Evolutionary conservation across 345 rosid genomes (phyloP).

Genomic region (Eutrema yunnanense): DNA sequence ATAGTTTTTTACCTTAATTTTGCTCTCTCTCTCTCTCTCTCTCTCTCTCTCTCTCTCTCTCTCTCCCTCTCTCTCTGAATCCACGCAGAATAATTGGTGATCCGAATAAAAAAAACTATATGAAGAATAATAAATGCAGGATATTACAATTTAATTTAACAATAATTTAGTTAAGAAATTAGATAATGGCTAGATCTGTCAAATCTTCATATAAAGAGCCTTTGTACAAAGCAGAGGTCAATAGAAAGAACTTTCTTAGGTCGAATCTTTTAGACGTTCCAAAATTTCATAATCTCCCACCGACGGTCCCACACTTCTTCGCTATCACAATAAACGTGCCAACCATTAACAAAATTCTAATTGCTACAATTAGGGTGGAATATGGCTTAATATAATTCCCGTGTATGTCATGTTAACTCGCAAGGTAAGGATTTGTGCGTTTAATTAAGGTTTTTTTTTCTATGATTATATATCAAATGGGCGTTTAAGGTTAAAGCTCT

Average conservation of each 20-base stretch:
- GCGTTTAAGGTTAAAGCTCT: no score
- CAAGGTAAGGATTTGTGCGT: not conserved
- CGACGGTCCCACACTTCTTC: slow-evolving; percentile 12
- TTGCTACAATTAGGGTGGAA: not conserved
- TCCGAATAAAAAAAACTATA: not conserved
- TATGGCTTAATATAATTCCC: not conserved
- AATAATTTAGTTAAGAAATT: slow-evolving; percentile 8
- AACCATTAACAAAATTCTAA: not conserved
- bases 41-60: no score
- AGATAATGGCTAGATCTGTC: slow-evolving; percentile 6
- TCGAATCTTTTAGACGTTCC: not conserved
- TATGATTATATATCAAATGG: not conserved
- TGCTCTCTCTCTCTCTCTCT: no score
- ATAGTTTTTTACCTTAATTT: not conserved
- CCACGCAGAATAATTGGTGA: slow-evolving; percentile 5
- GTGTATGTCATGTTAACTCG: not conserved
- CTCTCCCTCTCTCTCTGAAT: no score
- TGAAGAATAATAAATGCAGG: not conserved
- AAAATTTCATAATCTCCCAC: slow-evolving; percentile 14
- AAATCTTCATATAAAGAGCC: slow-evolving; percentile 6
- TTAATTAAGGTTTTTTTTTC: not conserved
- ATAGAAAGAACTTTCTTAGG: slow-evolving; percentile 1
- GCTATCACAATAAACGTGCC: slow-evolving; percentile 12
- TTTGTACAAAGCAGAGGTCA: slow-evolving; percentile 9
- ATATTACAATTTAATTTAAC: slow-evolving; percentile 1